Conservation (phyloP, 129 eudicot genomes). For the Smallanthus sonchifolius region DNA sequence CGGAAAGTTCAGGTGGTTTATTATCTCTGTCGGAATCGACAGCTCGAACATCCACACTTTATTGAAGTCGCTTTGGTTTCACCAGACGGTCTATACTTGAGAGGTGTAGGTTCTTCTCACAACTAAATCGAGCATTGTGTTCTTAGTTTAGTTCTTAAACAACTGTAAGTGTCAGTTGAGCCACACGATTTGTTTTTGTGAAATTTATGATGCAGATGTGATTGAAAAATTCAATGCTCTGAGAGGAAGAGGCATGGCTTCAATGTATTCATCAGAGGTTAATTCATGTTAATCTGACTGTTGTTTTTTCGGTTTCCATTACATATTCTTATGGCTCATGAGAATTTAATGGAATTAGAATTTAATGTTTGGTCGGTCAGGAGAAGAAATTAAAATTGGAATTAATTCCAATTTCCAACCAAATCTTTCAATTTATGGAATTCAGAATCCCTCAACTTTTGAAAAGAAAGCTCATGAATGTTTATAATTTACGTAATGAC, state of each 20-base stretch:
- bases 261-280: constrained; percentile 92
- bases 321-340: background rate
- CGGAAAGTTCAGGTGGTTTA: constrained; percentile 75
- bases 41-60: constrained; percentile 96
- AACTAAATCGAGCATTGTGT: constrained; percentile 31
- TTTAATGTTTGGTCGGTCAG: too few relatives aligned
- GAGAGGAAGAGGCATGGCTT: constrained; percentile 96
- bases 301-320: background rate
- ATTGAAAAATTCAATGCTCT: constrained; percentile 73
- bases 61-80: constrained; percentile 78
- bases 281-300: background rate
- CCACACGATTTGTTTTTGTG: background rate
- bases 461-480: too few relatives aligned
- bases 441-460: too few relatives aligned
- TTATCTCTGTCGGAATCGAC: constrained; percentile 75
- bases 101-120: constrained; percentile 47
- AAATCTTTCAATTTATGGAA: too few relatives aligned
- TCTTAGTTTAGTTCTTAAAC: too few relatives aligned
- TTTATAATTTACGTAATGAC: too few relatives aligned
- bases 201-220: constrained; percentile 52
- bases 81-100: constrained; percentile 72
- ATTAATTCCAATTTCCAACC: too few relatives aligned
- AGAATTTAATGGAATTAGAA: too few relatives aligned
- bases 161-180: background rate
- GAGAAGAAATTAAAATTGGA: too few relatives aligned